Percentiles rank a stretch among this genome's conserved stretches.
Evolutionary conservation across 768 basidiomycete species (phyloP).

Genomic region (Tulasnella sp.): DNA sequence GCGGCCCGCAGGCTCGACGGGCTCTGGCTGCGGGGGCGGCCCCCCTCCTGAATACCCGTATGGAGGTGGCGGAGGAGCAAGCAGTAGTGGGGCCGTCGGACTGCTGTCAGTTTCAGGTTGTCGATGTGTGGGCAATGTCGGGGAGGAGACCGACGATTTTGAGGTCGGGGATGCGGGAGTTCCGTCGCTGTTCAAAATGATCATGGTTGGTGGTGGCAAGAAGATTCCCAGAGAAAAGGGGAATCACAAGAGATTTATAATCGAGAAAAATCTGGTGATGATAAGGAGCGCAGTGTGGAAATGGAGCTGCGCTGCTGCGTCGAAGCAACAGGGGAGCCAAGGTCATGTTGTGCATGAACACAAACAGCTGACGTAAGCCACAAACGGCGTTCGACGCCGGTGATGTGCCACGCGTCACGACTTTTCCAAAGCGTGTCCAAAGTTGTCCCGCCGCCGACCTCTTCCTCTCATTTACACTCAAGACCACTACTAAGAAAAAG

Average conservation of each 20-base stretch:
- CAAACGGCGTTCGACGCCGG: neutral
- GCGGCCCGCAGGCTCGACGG: conserved; percentile 10
- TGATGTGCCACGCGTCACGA: neutral
- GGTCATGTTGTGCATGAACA: neutral
- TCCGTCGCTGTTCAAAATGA: too few species aligned
- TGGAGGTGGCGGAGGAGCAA: conserved; percentile 15
- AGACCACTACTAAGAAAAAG: neutral
- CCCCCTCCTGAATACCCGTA: neutral
- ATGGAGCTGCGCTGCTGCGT: conserved; percentile 8
- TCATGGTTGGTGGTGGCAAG: too few species aligned
- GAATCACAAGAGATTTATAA: too few species aligned
- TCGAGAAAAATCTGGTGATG: neutral
- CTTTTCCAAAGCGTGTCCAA: neutral
- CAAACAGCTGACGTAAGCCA: neutral
- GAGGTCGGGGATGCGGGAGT: neutral
- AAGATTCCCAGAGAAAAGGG: too few species aligned
- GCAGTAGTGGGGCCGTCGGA: neutral
- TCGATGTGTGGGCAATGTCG: neutral
- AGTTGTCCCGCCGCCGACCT: neutral
- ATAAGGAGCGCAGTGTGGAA: neutral
- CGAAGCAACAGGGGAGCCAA: conserved; percentile 3
- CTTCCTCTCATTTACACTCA: neutral
- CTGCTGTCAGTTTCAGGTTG: neutral
- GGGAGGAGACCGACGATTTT: neutral
- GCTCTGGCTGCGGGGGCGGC: neutral